Conservation (phyloP, 495 filamentous ascomycete species). For the Daldinia concentrica region DNA sequence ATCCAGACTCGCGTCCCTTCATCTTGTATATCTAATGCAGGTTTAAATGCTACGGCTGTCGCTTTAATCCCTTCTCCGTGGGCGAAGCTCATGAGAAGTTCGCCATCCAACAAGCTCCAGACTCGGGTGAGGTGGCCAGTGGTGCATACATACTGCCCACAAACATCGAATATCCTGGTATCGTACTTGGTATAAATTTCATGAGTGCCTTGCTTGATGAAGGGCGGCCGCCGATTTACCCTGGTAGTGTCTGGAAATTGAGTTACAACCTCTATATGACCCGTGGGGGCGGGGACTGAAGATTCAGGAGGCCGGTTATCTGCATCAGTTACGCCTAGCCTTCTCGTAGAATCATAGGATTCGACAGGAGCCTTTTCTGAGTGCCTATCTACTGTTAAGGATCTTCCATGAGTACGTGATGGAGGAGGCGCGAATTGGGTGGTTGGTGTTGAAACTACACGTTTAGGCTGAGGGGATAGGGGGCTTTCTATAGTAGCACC, state of each 20-base stretch:
- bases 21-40: constrained; percentile 73
- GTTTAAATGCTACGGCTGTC: constrained; percentile 85
- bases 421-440: constrained; percentile 52
- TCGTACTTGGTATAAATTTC: constrained; percentile 89
- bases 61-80: constrained; percentile 83
- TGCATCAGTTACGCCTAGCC: constrained; percentile 24
- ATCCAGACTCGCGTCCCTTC: constrained; percentile 91
- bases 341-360: constrained; percentile 45
- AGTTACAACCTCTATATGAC: constrained; percentile 41
- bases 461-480: constrained; percentile 58
- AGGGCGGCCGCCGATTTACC: constrained; percentile 84
- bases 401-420: constrained; percentile 57
- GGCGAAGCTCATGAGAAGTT: constrained; percentile 78
- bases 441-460: constrained; percentile 60
- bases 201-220: constrained; percentile 70
- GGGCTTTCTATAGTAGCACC: constrained; percentile 31
- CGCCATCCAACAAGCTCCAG: constrained; percentile 85
- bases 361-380: constrained; percentile 51
- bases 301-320: constrained; percentile 45
- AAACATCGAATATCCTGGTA: constrained; percentile 83
- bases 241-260: constrained; percentile 83
- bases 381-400: constrained; percentile 59
- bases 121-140: constrained; percentile 83
- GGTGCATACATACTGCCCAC: constrained; percentile 87
- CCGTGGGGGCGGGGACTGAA: constrained; percentile 25